Base-by-base conservation (phyloP, 2,329 filamentous ascomycete species). In the Aspergillus latus region DNA sequence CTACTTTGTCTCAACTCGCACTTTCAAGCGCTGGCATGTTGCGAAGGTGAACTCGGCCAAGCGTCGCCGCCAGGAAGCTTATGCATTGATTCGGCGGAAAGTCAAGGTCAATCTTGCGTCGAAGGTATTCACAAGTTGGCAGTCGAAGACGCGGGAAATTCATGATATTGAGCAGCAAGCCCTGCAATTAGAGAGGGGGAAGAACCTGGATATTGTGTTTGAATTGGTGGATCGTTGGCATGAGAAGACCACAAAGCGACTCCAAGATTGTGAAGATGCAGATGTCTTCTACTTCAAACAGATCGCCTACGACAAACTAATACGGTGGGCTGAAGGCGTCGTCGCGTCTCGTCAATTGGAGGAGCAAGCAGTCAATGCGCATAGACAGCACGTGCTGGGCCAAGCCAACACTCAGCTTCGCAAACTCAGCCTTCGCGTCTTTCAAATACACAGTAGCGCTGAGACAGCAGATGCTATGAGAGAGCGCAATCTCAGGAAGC, bases 371-470 rank as follows among this genome's bases (percentile, higher is more conserved):
- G 57, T 72, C 2, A 68, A 72, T 1, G 73, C 83, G 36, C 67
- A 76, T 49, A 75, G 78, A 28, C 73, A 80, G 56, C 78, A 77
- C 42, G 70, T 78, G 4, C 75, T 81, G 10, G 70, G 76, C 26
- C 69, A 77, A 3, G 78, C 82, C 11, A 74, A 75, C 9, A 72
- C 71, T 11, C 76, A 75, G 26, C 71, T 86, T 55, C 82, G 81
- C 65, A 82, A 79, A 63, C 70, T 86, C n/a, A 83, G 81, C 52
- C 81, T 84, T 70, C 78, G 78, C 6, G 72, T 82, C 2, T 86
- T 86, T 70, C 82, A 83, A 40, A 71, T 82, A 4, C 74, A 75
- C 26, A 78, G 78, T 50, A 76, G 76, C 26, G 68, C 75, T 8
- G 78, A 84, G 55, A 83, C 76, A 40, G 82, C 82, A 0, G 72